A percentile compares a stretch with the other conserved stretches of the same genome.
phyloP scores from a whole-genome alignment of 352 stramenopile genomes.

The Phytopythium kandeliae region DNA sequence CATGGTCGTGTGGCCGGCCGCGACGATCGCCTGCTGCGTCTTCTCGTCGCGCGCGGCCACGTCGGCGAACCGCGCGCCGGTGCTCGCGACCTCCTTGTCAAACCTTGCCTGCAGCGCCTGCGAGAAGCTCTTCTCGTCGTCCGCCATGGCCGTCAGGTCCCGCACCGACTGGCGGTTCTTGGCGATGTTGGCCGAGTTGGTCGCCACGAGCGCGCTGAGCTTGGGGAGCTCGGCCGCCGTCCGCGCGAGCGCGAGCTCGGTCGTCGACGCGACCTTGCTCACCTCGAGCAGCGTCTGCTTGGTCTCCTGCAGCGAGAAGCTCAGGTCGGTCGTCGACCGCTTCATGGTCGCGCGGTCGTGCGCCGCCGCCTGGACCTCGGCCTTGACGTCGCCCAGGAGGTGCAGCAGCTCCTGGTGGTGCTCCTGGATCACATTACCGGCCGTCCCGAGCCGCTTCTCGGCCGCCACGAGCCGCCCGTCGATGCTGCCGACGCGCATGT shows the following conservation, averaged over 20 bases:
- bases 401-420: constrained; percentile 38
- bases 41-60: constrained; percentile 20
- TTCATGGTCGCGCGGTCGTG: constrained; percentile 38
- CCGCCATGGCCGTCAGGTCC: constrained; percentile 22
- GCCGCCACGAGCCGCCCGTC: constrained; percentile 29
- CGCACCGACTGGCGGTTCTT: constrained; percentile 35
- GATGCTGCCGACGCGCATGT: constrained; percentile 28
- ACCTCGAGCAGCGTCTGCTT: constrained; percentile 47
- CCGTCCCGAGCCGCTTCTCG: constrained; percentile 39
- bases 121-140: constrained; percentile 24
- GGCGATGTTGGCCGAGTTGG: constrained; percentile 31
- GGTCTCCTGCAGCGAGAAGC: constrained; percentile 36
- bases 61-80: constrained; percentile 16
- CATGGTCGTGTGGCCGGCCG: constrained; percentile 16
- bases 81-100: constrained; percentile 26
- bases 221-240: constrained; percentile 48
- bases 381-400: constrained; percentile 18
- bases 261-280: constrained; percentile 29
- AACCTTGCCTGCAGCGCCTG: constrained; percentile 17
- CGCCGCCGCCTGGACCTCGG: constrained; percentile 21
- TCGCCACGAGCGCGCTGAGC: constrained; percentile 30
- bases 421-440: constrained; percentile 28
- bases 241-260: constrained; percentile 30
- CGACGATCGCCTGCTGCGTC: constrained; percentile 22
- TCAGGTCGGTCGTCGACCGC: constrained; percentile 21